These are phyloP conservation scores for Dipodascus albidus DNA, from an alignment of 805 yeast species.

Conservation along the genomic window DNA sequence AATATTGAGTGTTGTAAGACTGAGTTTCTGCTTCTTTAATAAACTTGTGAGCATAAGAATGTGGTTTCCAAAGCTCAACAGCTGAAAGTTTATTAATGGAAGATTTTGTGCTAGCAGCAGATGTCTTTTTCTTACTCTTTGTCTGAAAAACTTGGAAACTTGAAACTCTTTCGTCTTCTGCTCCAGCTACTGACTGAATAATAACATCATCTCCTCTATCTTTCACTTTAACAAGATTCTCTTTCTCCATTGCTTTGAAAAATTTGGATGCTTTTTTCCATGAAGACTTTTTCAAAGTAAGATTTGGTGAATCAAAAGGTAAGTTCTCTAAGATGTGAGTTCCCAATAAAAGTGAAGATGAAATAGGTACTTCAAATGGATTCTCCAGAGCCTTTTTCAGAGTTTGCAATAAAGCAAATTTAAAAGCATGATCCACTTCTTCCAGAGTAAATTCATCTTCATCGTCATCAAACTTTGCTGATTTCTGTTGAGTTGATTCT, in stretches of 20 bases:
- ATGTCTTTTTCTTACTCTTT: conserved; percentile 27
- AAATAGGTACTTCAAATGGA: conserved; percentile 49
- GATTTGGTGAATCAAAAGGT: conserved; percentile 35
- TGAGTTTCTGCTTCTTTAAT: conserved; percentile 12
- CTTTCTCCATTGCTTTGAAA: conserved; percentile 76
- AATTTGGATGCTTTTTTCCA: conserved; percentile 87
- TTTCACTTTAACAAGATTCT: conserved; percentile 52
- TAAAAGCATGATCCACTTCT: conserved; percentile 61
- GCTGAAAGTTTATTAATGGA: conserved; percentile 13
- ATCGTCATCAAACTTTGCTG: background rate
- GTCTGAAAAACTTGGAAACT: conserved; percentile 51
- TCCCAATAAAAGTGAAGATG: conserved; percentile 67
- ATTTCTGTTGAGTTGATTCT: background rate
- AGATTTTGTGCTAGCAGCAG: background rate
- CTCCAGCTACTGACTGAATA: conserved; percentile 39
- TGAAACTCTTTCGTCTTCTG: conserved; percentile 36
- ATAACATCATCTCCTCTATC: conserved; percentile 79
- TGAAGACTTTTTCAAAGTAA: conserved; percentile 56
- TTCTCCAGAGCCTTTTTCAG: conserved; percentile 32
- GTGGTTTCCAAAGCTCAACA: conserved; percentile 20
- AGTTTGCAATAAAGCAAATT: conserved; percentile 59
- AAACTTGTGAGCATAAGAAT: conserved; percentile 15
- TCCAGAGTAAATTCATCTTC: conserved; percentile 5
- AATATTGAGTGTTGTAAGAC: conserved; percentile 26
- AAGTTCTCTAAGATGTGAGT: conserved; percentile 56